These are phyloP conservation scores for Cicer chorassanicum DNA, from an alignment of 306 rosid species.

Conservation along the genomic window DNA sequence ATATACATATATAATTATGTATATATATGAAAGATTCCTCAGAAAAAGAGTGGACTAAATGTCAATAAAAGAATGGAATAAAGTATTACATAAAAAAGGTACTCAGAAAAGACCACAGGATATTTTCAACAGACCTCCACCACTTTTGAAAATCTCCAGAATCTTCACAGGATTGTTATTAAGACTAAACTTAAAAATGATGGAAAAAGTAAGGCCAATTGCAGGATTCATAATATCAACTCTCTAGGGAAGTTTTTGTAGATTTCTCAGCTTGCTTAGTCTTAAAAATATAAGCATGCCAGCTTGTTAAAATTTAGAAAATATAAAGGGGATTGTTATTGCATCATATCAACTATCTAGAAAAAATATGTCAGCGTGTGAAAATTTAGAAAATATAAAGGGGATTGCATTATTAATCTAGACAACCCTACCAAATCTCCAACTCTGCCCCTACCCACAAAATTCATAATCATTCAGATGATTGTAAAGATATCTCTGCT, in stretches of 20 bases:
- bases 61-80: background rate
- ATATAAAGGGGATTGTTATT: background rate
- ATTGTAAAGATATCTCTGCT: background rate
- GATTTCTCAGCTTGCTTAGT: background rate
- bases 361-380: background rate
- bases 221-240: background rate
- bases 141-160: background rate
- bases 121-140: background rate
- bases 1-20: no score
- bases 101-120: background rate
- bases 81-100: background rate
- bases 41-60: background rate
- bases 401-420: background rate
- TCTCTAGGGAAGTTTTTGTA: background rate
- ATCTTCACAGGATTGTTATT: background rate
- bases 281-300: background rate
- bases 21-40: conserved; percentile 8
- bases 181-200: background rate
- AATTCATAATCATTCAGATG: background rate
- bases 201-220: background rate
- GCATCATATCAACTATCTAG: background rate
- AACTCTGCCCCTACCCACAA: background rate
- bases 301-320: background rate
- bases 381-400: background rate
- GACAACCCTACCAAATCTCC: background rate